Percentiles rank a stretch among this genome's conserved stretches.
Conservation (phyloP, 257 asterid species). For the Jasminum sambac region DNA sequence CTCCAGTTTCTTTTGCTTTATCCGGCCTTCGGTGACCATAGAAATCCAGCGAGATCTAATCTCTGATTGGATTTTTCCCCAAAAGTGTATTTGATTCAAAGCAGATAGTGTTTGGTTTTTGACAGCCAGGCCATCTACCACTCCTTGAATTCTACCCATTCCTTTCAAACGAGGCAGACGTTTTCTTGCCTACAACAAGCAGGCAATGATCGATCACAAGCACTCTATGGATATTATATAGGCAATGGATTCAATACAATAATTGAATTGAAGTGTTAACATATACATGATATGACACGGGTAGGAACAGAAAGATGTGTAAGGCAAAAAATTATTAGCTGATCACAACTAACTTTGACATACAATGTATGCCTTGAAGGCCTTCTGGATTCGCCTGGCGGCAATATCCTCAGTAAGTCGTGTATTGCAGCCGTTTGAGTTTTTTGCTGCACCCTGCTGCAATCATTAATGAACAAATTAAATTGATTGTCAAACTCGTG, state of each 20-base stretch:
- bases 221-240: neutral
- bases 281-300: no score
- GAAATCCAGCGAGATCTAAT: conserved; percentile 52
- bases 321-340: no score
- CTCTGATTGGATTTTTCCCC: conserved; percentile 68
- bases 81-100: conserved; percentile 56
- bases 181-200: conserved; percentile 50
- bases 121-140: conserved; percentile 35
- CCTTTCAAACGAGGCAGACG: conserved; percentile 43
- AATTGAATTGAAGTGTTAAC: neutral
- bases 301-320: neutral
- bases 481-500: no score
- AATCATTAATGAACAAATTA: conserved; percentile 9
- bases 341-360: no score
- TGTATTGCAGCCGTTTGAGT: conserved; percentile 24
- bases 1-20: conserved; percentile 55
- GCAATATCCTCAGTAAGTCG: conserved; percentile 40
- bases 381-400: conserved; percentile 54
- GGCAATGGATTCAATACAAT: neutral
- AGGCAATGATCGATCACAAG: neutral
- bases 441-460: conserved; percentile 26
- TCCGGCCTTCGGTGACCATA: conserved; percentile 55
- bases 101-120: conserved; percentile 52
- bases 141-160: conserved; percentile 41
- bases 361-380: conserved; percentile 52